These are phyloP conservation scores for Xylaria sp. DNA, from an alignment of 2,329 filamentous ascomycete species.

Conservation along the genomic window DNA sequence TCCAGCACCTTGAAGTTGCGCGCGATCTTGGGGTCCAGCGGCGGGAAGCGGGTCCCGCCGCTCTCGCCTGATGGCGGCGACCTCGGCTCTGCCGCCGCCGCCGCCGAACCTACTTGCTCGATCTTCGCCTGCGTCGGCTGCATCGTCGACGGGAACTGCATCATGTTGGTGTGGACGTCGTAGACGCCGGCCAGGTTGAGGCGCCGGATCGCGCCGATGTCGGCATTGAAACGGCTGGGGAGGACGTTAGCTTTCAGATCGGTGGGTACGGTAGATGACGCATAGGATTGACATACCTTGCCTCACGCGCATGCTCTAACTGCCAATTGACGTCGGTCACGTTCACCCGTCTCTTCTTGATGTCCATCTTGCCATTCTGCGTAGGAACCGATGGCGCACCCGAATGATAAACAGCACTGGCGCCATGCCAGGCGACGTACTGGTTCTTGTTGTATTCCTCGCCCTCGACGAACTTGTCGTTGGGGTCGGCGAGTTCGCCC, in stretches of 20 bases:
- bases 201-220: slow-evolving; percentile 68
- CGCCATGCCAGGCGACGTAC: slow-evolving; percentile 98
- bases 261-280: not conserved
- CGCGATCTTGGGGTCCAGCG: slow-evolving; percentile 51
- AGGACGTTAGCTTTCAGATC: slow-evolving; percentile 7
- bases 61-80: slow-evolving; percentile 34
- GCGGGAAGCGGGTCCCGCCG: slow-evolving; percentile 49
- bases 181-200: slow-evolving; percentile 78
- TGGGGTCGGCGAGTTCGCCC: slow-evolving; percentile 88
- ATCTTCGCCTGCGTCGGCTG: slow-evolving; percentile 87
- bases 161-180: slow-evolving; percentile 89
- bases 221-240: slow-evolving; percentile 78
- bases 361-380: slow-evolving; percentile 74
- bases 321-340: slow-evolving; percentile 97
- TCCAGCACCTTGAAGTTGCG: slow-evolving; percentile 62
- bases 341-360: slow-evolving; percentile 82
- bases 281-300: slow-evolving; percentile 66
- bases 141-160: slow-evolving; percentile 86
- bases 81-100: slow-evolving; percentile 36
- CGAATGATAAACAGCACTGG: slow-evolving; percentile 92
- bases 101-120: slow-evolving; percentile 61
- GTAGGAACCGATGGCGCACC: slow-evolving; percentile 75
- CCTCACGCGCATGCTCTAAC: slow-evolving; percentile 88
- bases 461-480: slow-evolving; percentile 75
- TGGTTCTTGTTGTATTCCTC: slow-evolving; percentile 98